Percentiles rank a stretch among this genome's conserved stretches.
Evolutionary conservation across 768 basidiomycete genomes (phyloP).

Genomic region (Mycena epipterygia): DNA sequence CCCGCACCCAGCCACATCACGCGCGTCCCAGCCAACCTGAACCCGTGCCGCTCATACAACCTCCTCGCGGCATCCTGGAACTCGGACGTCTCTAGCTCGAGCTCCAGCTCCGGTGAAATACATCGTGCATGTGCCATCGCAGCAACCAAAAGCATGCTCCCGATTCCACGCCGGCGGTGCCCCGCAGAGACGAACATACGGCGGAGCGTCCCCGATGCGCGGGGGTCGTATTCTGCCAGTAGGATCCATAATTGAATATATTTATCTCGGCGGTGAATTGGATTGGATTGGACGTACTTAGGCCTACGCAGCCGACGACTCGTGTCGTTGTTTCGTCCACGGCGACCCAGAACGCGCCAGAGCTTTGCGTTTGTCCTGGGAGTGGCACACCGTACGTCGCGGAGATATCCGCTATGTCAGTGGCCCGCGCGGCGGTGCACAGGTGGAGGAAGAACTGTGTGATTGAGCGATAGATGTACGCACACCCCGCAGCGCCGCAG

Average conservation of each 20-base stretch:
- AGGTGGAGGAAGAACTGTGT: neutral
- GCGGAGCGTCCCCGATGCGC: neutral
- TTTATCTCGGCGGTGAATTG: neutral
- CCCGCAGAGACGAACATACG: neutral
- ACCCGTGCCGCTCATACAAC: neutral
- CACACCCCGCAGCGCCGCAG: neutral
- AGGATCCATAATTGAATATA: neutral
- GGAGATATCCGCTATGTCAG: neutral
- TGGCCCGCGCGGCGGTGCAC: neutral
- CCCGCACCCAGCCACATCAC: neutral
- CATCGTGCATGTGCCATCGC: neutral
- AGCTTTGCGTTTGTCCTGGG: neutral
- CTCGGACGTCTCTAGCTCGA: neutral
- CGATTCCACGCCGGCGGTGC: neutral
- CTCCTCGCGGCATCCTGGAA: neutral
- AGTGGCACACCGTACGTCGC: neutral
- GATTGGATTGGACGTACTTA: neutral
- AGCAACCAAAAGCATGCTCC: neutral
- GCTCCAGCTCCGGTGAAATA: neutral
- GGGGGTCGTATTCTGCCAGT: neutral
- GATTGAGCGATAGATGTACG: neutral
- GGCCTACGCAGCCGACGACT: neutral
- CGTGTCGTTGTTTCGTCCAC: neutral
- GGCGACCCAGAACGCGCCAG: neutral
- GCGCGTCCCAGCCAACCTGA: neutral